These are phyloP conservation scores for Phylloporus arenicola DNA, from an alignment of 768 basidiomycete species.

Conservation along the genomic window DNA sequence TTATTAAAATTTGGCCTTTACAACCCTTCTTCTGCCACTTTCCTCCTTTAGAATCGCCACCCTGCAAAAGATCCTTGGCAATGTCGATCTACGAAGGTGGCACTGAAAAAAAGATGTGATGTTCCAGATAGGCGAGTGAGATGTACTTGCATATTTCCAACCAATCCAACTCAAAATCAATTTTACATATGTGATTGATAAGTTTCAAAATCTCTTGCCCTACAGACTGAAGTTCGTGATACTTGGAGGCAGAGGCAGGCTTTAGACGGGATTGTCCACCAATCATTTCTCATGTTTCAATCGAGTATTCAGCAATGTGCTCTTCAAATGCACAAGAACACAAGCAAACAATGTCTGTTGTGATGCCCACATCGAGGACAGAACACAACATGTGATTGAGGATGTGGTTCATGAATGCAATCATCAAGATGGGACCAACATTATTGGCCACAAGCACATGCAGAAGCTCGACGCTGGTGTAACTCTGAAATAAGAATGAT, in stretches of 20 bases:
- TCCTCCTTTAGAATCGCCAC: conserved; percentile 13
- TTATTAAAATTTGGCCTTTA: conserved; percentile 14
- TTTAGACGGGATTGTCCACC: conserved; percentile 40
- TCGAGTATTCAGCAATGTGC: conserved; percentile 50
- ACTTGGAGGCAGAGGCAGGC: conserved; percentile 30
- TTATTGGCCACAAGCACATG: conserved; percentile 54
- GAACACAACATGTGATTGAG: conserved; percentile 66
- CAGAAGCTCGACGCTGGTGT: conserved; percentile 63
- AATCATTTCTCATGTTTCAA: conserved; percentile 51
- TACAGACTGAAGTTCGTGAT: conserved; percentile 37
- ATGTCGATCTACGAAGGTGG: conserved; percentile 47
- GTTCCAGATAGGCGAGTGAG: conserved; percentile 42
- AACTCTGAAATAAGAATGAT: conserved; percentile 38
- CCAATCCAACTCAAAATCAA: conserved; percentile 31
- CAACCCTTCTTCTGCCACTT: conserved; percentile 34
- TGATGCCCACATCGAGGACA: conserved; percentile 61
- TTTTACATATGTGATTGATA: conserved; percentile 38
- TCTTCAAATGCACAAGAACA: conserved; percentile 62
- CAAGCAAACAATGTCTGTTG: conserved; percentile 57
- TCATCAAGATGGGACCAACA: conserved; percentile 49
- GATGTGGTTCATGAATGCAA: conserved; percentile 75
- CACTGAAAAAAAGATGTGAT: conserved; percentile 34
- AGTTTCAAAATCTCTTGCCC: conserved; percentile 44
- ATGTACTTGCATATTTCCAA: conserved; percentile 40
- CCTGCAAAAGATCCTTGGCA: conserved; percentile 15